Base-by-base conservation (phyloP, 179 eudicot species). In the Spinacia oleracea region DNA sequence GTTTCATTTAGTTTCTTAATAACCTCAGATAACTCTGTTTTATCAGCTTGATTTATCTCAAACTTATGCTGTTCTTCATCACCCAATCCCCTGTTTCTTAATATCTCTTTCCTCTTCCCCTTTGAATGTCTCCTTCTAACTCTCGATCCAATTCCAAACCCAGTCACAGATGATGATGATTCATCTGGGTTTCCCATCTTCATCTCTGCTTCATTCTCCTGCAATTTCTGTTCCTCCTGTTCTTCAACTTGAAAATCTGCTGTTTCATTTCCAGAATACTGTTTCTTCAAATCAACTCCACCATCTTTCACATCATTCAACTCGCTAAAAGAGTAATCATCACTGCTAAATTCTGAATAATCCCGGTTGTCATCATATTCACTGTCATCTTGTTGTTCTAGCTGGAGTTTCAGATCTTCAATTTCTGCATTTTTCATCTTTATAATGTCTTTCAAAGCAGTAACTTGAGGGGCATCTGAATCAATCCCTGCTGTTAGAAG, bases 61-160 rank as follows among this genome's bases (percentile, higher is more conserved):
- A 15, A 18, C 35, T 31, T 62, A 27, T 43, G 20, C 32, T 50
- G 1, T 6, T 38, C 43, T 12, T 55, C 32, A 16, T 79, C 73
- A 55, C 78, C 82, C 11, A 40, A 1, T 64, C 77, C 66, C 50
- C 78, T 78, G 64, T 73, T 82, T 74, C 48, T 42, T 27, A 27
- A 29, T 45, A 7, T 9, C 16, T 74, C 81, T 74, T 38, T 65
- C 79, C 79, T 82, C 51, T n/a, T 59, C 4, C 81, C 64, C 69
- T 64, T 74, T 2, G 75, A 82, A 58, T 78, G 84, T 25, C 43
- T 59, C 43, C 78, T 82, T 32, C 78, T 81, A 20, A 51, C 56
- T 65, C 63, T 70, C 32, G 38, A 38, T 14, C 78, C 40, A 38
- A 38, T 1, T 3, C 40, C 79, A 23, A 50, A 25, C 6, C 71